phyloP scores from a whole-genome alignment of 2,329 filamentous ascomycete genomes.

The Acarospora socialis region DNA sequence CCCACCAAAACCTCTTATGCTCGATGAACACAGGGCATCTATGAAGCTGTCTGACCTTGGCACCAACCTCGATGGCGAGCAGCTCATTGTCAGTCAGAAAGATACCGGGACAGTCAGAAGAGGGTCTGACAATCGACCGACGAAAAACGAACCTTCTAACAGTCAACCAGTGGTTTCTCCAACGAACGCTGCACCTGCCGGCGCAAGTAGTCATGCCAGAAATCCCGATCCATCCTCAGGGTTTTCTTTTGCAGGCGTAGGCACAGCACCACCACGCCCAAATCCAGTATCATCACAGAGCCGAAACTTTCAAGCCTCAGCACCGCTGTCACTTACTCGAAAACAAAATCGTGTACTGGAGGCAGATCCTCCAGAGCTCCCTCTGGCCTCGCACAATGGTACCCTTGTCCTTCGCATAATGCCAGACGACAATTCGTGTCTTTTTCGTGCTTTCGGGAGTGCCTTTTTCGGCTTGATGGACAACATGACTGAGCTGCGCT shows the following conservation, averaged over 20 bases:
- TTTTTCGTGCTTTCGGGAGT: conserved; percentile 78
- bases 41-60: conserved; percentile 41
- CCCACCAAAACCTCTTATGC: conserved; percentile 56
- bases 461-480: conserved; percentile 57
- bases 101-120: not conserved
- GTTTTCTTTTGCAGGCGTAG: conserved; percentile 13
- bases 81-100: conserved; percentile 45
- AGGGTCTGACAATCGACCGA: not conserved
- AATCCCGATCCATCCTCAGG: conserved; percentile 4
- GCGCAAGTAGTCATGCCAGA: not conserved
- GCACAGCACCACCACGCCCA: conserved; percentile 9
- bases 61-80: conserved; percentile 51
- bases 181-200: not conserved
- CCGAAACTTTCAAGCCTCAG: conserved; percentile 9
- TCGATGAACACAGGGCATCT: conserved; percentile 33
- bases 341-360: conserved; percentile 29
- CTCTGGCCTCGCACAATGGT: conserved; percentile 40
- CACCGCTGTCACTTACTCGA: conserved; percentile 25
- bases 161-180: not conserved
- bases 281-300: conserved; percentile 6
- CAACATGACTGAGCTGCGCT: conserved; percentile 57
- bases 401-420: conserved; percentile 70
- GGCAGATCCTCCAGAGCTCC: conserved; percentile 47
- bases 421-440: conserved; percentile 91
- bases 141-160: conserved; percentile 1